Conservation (phyloP, 108 stramenopile species). For the Nitzschia inconspicua region DNA sequence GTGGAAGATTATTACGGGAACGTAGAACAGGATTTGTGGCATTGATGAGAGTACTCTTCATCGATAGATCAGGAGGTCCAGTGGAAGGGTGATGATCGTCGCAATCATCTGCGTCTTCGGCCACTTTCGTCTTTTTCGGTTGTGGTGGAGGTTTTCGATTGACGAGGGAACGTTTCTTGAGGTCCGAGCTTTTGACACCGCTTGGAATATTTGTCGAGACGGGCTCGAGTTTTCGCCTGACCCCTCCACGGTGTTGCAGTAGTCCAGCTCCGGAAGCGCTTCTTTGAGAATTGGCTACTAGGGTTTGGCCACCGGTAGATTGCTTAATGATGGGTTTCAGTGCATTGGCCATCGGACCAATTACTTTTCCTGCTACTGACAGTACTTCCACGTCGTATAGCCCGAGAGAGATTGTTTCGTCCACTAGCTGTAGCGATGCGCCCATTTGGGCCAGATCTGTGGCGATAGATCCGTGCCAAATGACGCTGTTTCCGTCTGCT, state of each 20-base stretch:
- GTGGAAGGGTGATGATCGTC: neutral
- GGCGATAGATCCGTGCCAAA: neutral
- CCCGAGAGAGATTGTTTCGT: slow-evolving; percentile 30
- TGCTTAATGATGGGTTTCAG: too few relatives aligned
- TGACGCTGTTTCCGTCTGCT: slow-evolving; percentile 8
- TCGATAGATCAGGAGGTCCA: neutral
- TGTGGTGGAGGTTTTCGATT: neutral
- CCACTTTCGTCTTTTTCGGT: neutral
- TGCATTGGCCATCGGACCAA: too few relatives aligned
- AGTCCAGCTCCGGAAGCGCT: too few relatives aligned
- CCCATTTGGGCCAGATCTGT: too few relatives aligned
- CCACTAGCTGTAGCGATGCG: neutral
- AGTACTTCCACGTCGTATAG: slow-evolving; percentile 37
- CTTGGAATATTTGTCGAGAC: neutral
- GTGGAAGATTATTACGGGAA: neutral
- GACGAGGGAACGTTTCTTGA: neutral
- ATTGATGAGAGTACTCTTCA: neutral
- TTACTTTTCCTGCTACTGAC: too few relatives aligned
- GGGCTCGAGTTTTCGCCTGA: neutral
- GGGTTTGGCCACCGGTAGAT: too few relatives aligned
- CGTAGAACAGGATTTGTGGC: too few relatives aligned
- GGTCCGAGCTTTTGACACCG: slow-evolving; percentile 14
- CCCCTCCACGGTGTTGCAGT: too few relatives aligned
- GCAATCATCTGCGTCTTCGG: neutral
- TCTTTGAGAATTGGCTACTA: too few relatives aligned